Percentiles rank a stretch among this genome's conserved stretches.
These are phyloP conservation scores for Colletotrichum noveboracense DNA, from an alignment of 2,329 filamentous ascomycete species.

Conservation along the genomic window DNA sequence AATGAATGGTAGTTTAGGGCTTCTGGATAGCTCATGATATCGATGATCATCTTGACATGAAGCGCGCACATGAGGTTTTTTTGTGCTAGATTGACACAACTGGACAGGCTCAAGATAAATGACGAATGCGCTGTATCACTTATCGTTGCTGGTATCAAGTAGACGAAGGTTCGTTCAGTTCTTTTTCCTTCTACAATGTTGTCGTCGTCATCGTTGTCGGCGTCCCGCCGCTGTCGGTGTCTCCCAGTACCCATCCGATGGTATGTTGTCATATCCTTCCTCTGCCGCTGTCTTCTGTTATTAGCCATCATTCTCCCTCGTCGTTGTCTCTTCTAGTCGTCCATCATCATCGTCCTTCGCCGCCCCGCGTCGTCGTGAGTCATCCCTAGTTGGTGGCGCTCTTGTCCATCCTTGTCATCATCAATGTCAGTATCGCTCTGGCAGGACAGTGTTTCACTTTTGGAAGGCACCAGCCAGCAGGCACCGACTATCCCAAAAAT, in stretches of 20 bases:
- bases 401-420: neutral
- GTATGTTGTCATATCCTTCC: no score
- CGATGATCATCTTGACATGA: neutral
- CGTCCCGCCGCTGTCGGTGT: neutral
- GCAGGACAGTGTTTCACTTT: neutral
- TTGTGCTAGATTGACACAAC: no score
- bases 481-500: fast-evolving
- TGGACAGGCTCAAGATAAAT: neutral
- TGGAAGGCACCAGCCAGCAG: neutral
- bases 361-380: neutral
- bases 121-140: neutral
- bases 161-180: neutral
- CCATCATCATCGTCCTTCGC: neutral
- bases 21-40: neutral
- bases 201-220: neutral
- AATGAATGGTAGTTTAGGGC: fast-evolving
- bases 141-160: neutral
- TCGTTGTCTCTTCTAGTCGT: fast-evolving
- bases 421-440: neutral
- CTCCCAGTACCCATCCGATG: fast-evolving
- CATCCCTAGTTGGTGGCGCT: neutral
- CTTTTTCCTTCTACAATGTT: neutral
- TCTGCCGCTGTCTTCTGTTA: fast-evolving
- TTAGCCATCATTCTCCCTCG: neutral
- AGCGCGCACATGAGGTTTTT: no score